A percentile compares a stretch with the other conserved stretches of the same genome.
Evolutionary conservation across 495 filamentous ascomycete species (phyloP).

Genomic region (Penicillium taxi): DNA sequence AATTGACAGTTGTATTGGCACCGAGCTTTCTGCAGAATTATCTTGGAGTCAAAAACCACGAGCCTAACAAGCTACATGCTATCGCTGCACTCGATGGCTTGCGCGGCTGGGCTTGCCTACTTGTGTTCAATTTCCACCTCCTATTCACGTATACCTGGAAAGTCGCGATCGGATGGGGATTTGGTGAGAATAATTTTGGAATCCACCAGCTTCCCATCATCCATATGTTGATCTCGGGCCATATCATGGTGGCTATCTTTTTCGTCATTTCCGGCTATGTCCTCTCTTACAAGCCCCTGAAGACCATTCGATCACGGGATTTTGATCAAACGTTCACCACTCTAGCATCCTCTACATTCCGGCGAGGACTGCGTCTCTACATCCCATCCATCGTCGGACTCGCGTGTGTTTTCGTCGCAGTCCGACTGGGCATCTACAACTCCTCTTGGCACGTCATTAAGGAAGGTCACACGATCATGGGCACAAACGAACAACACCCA

Average conservation of each 20-base stretch:
- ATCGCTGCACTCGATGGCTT: conserved; percentile 45
- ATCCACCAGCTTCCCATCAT: conserved; percentile 57
- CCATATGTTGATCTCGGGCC: conserved; percentile 54
- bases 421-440: conserved; percentile 44
- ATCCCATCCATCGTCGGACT: conserved; percentile 52
- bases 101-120: conserved; percentile 43
- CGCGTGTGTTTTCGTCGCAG: conserved; percentile 45
- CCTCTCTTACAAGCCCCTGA: conserved; percentile 56
- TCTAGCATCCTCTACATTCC: conserved; percentile 55
- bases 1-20: conserved; percentile 27
- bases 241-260: conserved; percentile 67
- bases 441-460: conserved; percentile 33
- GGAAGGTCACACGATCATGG: conserved; percentile 36
- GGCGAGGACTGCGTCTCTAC: conserved; percentile 55
- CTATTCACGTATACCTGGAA: conserved; percentile 45
- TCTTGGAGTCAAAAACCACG: conserved; percentile 27
- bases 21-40: conserved; percentile 37
- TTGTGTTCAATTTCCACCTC: conserved; percentile 50
- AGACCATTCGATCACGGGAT: conserved; percentile 46
- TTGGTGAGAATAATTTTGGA: conserved; percentile 40
- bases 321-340: conserved; percentile 41
- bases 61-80: conserved; percentile 30
- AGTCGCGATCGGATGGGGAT: conserved; percentile 40
- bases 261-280: conserved; percentile 67
- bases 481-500: conserved; percentile 42